Evolutionary conservation across 768 basidiomycete genomes (phyloP).

Genomic region (Cystobasidium ongulense): DNA sequence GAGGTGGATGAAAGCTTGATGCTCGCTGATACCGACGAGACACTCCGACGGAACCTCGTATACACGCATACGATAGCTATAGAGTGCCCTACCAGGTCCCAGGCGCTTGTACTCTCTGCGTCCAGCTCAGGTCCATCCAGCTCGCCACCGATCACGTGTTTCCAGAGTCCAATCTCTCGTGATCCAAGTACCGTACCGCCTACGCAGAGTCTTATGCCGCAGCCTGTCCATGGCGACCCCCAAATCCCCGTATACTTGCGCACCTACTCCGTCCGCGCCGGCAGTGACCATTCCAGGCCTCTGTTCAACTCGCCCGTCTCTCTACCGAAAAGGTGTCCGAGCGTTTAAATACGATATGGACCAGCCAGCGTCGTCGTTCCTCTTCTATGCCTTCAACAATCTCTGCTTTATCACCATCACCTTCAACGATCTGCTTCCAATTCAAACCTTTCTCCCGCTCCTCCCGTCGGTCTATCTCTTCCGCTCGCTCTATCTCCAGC

Average conservation of each 20-base stretch:
- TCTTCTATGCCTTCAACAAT: slow-evolving; percentile 3
- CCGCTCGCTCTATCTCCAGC: background rate
- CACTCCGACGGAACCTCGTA: no score
- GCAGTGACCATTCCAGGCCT: background rate
- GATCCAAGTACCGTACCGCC: no score
- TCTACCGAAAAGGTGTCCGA: background rate
- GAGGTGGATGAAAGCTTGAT: no score
- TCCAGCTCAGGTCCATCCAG: no score
- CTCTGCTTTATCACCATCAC: background rate
- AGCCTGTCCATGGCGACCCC: no score
- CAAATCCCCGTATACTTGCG: background rate
- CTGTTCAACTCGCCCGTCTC: background rate
- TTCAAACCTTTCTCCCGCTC: background rate
- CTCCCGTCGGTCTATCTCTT: background rate
- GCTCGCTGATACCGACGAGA: no score
- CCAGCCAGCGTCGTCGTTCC: background rate
- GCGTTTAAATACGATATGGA: background rate
- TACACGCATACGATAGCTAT: no score
- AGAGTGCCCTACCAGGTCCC: no score
- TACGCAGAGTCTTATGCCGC: no score
- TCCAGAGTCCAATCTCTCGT: no score
- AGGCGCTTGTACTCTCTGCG: no score
- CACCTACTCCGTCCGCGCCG: background rate
- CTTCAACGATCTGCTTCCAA: background rate
- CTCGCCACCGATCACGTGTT: no score